phyloP scores from a whole-genome alignment of 139 green algal genomes.

The Zygnema cylindricum region DNA sequence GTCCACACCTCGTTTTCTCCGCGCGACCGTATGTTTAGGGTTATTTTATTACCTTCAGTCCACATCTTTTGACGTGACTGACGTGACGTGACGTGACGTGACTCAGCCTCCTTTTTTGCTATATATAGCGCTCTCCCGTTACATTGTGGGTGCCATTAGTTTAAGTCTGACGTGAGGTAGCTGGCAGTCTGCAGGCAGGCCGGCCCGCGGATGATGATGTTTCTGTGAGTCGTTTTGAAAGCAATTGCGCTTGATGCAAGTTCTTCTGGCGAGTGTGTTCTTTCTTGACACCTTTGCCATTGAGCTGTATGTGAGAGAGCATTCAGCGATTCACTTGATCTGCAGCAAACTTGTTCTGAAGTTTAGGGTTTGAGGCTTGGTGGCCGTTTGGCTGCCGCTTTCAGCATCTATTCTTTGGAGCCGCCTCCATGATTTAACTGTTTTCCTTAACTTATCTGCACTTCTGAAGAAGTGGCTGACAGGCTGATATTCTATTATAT shows the following conservation, averaged over 20 bases:
- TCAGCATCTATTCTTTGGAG: background rate
- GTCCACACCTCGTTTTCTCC: too few relatives aligned
- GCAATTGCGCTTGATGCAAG: background rate
- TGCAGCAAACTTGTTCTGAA: background rate
- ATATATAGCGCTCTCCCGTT: too few relatives aligned
- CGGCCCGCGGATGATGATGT: background rate
- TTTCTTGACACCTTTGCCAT: too few relatives aligned
- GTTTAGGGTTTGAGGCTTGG: background rate
- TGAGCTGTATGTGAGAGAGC: background rate
- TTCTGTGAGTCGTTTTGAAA: background rate
- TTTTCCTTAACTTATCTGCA: background rate
- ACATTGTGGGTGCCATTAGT: too few relatives aligned
- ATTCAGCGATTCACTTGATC: background rate
- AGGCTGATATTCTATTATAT: background rate
- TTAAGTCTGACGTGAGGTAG: background rate
- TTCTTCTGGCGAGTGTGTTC: too few relatives aligned
- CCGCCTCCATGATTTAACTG: background rate
- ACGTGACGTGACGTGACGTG: too few relatives aligned
- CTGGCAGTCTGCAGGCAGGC: background rate
- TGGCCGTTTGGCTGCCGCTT: background rate
- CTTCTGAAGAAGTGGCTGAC: background rate
- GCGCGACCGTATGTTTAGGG: too few relatives aligned
- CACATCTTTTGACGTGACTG: too few relatives aligned
- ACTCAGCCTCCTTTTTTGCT: too few relatives aligned
- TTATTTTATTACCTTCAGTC: too few relatives aligned